Evolutionary conservation across 306 rosid species (phyloP), one percentile per base, ranked within the genome.

Genomic region (Begonia fuchsioides): DNA sequence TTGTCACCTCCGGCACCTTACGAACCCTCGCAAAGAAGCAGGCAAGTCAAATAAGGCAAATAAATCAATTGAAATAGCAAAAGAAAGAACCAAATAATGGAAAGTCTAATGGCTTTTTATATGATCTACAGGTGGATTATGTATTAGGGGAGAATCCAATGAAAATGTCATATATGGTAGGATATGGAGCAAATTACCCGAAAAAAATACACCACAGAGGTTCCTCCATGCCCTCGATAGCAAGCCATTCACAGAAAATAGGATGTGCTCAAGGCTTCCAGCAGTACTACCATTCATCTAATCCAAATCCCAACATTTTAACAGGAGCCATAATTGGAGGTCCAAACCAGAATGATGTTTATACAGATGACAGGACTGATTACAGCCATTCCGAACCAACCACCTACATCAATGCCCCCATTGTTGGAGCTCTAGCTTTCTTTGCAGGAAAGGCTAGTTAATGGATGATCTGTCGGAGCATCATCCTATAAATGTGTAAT

Each of bases 121-220:
- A 26, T 12, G 35, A 59, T 13, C 59, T n/a, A 32, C 71, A 87
- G 94, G 90, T 90, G 19, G 93, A 90, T 64, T 84, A 84, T 49
- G 84, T 90, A 55, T 53, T 90, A 52, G 95, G 97, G 44, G 82
- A 44, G 55, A 84, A 90, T 53, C 97, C 93, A 54, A 59, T 90
- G 59, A 72, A 18, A 57, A 68, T 84, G 87, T 90, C 97, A 2
- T 90, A 84, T 63, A 90, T 90, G 95, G 93, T 84, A 20, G 97
- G 97, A 0, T 90, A 68, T 61, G 93, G 97, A 9, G 55, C 69
- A 12, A 13, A 64, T 43, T 90, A 61, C 59, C 95, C 95, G 1
- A 84, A 59, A 59, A 90, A 90, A 56, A 67, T 90, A 66, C 97
- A 90, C 70, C 97, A 84, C 39, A 74, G 97, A 67, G 97, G 95